Percentiles rank a stretch among this genome's conserved stretches.
Conservation (phyloP, 169 alveolate species). For the Cryptosporidium felis region DNA sequence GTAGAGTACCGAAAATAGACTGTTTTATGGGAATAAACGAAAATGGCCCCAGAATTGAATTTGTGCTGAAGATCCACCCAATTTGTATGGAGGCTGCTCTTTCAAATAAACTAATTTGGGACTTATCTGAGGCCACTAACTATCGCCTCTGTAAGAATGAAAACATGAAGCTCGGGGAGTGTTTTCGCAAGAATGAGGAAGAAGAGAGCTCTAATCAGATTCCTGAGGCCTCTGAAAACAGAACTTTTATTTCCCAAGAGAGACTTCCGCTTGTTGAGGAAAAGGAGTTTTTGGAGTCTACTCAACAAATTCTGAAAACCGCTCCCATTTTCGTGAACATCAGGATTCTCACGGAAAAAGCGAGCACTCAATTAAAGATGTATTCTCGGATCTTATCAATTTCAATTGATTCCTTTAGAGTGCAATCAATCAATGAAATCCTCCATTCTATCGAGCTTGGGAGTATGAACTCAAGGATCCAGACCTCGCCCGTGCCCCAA, state of each 20-base stretch:
- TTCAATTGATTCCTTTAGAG: conserved; percentile 40
- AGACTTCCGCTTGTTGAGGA: neutral
- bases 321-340: conserved; percentile 20
- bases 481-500: neutral
- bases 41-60: neutral
- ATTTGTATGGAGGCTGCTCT: neutral
- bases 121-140: neutral
- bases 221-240: too few species aligned
- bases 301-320: conserved; percentile 24
- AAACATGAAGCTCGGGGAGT: too few species aligned
- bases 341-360: neutral
- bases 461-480: neutral
- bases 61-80: conserved; percentile 8
- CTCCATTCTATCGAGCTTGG: neutral
- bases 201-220: too few species aligned
- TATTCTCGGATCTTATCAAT: neutral
- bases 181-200: neutral
- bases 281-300: neutral
- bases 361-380: conserved; percentile 2
- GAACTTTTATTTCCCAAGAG: too few species aligned
- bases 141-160: too few species aligned
- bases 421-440: conserved; percentile 41
- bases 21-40: neutral
- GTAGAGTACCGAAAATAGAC: neutral
- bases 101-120: conserved; percentile 19